Base-by-base conservation (phyloP, 345 rosid genomes). In the Aquilaria sinensis region DNA sequence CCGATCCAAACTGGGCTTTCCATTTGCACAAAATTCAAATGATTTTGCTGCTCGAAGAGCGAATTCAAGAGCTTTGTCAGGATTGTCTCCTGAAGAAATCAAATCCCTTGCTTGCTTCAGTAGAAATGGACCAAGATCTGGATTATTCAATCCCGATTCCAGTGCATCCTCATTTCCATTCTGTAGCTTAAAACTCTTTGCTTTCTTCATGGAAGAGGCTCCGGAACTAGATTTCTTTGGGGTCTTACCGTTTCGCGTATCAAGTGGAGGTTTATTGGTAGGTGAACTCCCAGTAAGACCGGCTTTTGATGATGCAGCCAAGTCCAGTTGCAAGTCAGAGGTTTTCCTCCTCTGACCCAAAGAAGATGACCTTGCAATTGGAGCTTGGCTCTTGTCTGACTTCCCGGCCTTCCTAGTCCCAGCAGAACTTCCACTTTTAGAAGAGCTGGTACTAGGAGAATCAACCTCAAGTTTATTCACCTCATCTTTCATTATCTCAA, bases 101-200 rank as follows among this genome's bases (percentile, higher is more conserved):
- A 85, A 75, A 73, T 85, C 85, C 72, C 79, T 81, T 10, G 93
- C 87, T 77, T 89, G 87, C 64, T 85, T 87, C 16, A 89, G 80
- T 68, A 89, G 71, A 74, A 78, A 88, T 0, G 85, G 96, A 12
- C 92, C 96, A 23, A 88, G 81, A 67, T 79, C 82, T 55, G 86
- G 83, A 69, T 82, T 78, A 41, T 65, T 82, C 54, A 73, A 52
- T 53, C 79, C 77, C 16, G 77, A 72, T 30, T 76, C 82, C 13
- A 78, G 63, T 50, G 74, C 54, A 60, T 70, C 78, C 30, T 73
- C 81, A 23, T 58, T 74, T 70, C 84, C 85, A 64, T 79, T 85
- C 72, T 64, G 80, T 47, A 62, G 63, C 78, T 82, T 87, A 0
- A 67, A 61, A 16, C 77, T 77, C 10, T 64, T 70, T 47, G 72